phyloP scores from a whole-genome alignment of 1,139 yeast genomes.

The Candida glucosophila region DNA sequence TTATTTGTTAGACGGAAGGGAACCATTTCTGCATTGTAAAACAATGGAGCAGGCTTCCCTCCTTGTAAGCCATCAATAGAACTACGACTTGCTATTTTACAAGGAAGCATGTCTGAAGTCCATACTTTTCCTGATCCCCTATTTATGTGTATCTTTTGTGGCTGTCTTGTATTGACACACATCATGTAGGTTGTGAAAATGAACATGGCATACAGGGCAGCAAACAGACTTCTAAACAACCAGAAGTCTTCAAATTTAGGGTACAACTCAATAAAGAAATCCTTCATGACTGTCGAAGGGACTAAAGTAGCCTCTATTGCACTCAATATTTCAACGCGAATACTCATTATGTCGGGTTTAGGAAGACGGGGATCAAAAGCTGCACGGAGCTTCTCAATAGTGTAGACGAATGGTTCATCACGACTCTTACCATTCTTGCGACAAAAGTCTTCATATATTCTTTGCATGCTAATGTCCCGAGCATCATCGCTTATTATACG shows the following conservation, averaged over 20 bases:
- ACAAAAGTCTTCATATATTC: constrained; percentile 84
- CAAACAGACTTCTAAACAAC: constrained; percentile 92
- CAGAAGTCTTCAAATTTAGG: constrained; percentile 88
- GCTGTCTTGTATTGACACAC: constrained; percentile 90
- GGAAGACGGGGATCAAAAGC: constrained; percentile 91
- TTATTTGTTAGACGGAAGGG: constrained; percentile 97
- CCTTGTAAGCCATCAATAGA: constrained; percentile 50
- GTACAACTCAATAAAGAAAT: constrained; percentile 54
- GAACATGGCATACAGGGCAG: constrained; percentile 93
- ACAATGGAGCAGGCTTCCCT: constrained; percentile 69
- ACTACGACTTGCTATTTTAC: constrained; percentile 60
- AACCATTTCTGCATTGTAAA: constrained; percentile 89
- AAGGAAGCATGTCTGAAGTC: constrained; percentile 94
- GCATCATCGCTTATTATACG: constrained; percentile 83
- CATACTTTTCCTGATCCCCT: constrained; percentile 81
- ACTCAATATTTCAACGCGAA: constrained; percentile 82
- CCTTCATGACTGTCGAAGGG: constrained; percentile 77
- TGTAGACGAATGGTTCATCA: constrained; percentile 85
- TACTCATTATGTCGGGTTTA: constrained; percentile 83
- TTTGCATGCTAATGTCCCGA: constrained; percentile 71
- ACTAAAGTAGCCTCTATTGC: constrained; percentile 83
- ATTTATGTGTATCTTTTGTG: constrained; percentile 84
- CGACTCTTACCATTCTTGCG: constrained; percentile 63
- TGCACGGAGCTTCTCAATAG: constrained; percentile 79
- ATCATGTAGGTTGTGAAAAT: constrained; percentile 90